phyloP scores from a whole-genome alignment of 169 alveolate genomes.

The Theileria annulata region DNA sequence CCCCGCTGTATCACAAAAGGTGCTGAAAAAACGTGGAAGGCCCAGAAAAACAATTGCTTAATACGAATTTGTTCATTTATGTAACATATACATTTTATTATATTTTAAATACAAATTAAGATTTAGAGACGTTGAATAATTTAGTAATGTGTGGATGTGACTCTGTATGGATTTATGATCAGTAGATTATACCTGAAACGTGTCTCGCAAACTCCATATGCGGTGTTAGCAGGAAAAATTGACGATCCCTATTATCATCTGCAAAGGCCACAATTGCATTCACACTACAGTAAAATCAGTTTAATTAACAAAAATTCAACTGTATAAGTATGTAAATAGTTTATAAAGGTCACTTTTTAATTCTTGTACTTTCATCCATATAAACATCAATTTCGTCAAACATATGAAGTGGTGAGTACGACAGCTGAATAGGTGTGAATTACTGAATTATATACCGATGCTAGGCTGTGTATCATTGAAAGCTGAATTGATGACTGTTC shows the following conservation, averaged over 20 bases:
- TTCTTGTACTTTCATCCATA: conserved; percentile 66
- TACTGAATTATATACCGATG: conserved; percentile 12
- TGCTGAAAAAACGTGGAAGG: background rate
- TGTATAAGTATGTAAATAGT: background rate
- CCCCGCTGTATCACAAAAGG: background rate
- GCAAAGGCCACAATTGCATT: conserved; percentile 62
- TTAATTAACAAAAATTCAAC: background rate
- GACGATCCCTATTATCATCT: conserved; percentile 41
- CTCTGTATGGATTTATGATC: conserved; percentile 11
- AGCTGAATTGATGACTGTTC: conserved; percentile 67
- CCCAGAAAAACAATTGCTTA: background rate
- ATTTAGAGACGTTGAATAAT: conserved; percentile 48
- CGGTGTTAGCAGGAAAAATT: conserved; percentile 66
- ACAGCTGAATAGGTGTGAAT: conserved; percentile 17
- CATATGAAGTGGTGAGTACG: conserved; percentile 66
- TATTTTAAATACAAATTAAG: background rate
- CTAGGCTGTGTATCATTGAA: conserved; percentile 66
- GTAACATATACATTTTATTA: background rate
- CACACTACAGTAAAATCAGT: conserved; percentile 18
- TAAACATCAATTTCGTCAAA: conserved; percentile 69
- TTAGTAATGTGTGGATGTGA: conserved; percentile 49
- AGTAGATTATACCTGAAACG: conserved; percentile 33
- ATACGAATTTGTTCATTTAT: no score
- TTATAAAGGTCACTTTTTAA: conserved; percentile 39
- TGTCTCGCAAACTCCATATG: conserved; percentile 66